Evolutionary conservation across 2,329 filamentous ascomycete species (phyloP), one percentile per base, ranked within the genome.

Genomic region (Aspergillus sp.): DNA sequence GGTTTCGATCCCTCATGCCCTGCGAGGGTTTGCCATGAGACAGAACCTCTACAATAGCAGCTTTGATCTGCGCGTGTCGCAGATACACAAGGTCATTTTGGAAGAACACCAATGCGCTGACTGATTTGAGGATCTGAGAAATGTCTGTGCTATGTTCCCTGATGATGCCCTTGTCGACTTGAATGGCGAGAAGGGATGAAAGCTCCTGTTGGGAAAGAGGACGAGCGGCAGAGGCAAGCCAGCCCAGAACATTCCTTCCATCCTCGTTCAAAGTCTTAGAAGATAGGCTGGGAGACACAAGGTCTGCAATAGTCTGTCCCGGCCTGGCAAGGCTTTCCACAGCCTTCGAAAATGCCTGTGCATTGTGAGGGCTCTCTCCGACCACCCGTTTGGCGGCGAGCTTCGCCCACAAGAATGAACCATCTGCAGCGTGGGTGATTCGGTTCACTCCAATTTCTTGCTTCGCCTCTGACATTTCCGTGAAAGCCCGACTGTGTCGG

Each of bases 371-470:
- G 18, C 63, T 57, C 58, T 75, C 75, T n/a, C 63, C 60, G 20
- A 69, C 67, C 29, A 72, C 60, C 16, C 64, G 65, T 61, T 74
- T 74, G 1, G 71, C 56, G 9, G 69, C 71, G 6, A 78, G 67
- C 61, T 76, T 78, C 4, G 74, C 76, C 71, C 74, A 76, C 0
- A 78, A 68, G 58, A 78, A 77, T 6, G 75, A 77, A 9, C 75
- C 72, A 10, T 71, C 65, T 6, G 76, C 68, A 10, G 70, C 72
- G 31, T 74, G 66, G 2, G 70, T 63, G 39, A 79, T 68, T 2
- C 67, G 67, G n/a, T 69, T 69, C 20, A 76, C 63, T 0, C 69
- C 57, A 0, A 68, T 67, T 52, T 78, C 76, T 49, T 72, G 73
- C 39, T 75, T 70, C 6, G 71, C 59, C 42, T 75, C 69, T 6